Evolutionary conservation across 345 rosid species (phyloP).

Genomic region (Kandelia obovata): DNA sequence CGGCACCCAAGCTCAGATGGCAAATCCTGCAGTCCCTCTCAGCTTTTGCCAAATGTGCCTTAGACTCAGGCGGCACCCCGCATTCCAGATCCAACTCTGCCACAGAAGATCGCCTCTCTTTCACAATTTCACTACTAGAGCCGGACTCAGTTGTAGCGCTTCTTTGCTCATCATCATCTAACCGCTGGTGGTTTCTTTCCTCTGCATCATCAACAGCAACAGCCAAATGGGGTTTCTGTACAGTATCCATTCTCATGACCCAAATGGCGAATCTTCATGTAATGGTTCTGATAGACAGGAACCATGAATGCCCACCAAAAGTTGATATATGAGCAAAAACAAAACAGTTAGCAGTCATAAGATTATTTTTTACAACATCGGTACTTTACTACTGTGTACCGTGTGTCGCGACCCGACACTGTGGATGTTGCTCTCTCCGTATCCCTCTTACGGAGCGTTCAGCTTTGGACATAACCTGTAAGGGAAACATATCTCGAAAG

Average conservation of each 20-base stretch:
- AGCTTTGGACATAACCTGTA: constrained; percentile 18
- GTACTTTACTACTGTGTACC: background rate
- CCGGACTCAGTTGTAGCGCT: constrained; percentile 24
- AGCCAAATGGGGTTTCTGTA: constrained; percentile 33
- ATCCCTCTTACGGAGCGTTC: constrained; percentile 16
- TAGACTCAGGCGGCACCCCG: constrained; percentile 26
- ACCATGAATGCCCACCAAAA: constrained; percentile 38
- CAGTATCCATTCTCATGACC: constrained; percentile 45
- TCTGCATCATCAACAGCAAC: constrained; percentile 19
- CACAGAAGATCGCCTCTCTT: constrained; percentile 21
- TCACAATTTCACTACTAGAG: constrained; percentile 23
- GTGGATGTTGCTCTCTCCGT: constrained; percentile 10
- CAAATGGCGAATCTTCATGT: constrained; percentile 51
- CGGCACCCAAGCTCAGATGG: constrained; percentile 25
- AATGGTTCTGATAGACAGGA: constrained; percentile 17
- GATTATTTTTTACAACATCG: background rate
- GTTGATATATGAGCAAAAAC: background rate
- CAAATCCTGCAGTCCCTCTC: constrained; percentile 35
- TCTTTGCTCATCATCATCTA: constrained; percentile 26
- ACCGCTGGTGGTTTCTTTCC: constrained; percentile 12
- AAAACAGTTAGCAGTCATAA: background rate
- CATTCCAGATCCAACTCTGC: constrained; percentile 29
- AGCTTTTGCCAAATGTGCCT: constrained; percentile 21
- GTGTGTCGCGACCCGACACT: background rate
- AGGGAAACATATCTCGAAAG: constrained; percentile 12